Evolutionary conservation across 192 early-diverging fungal genomes (phyloP), one percentile per base, ranked within the genome.

Genomic region (Podila clonocystis): DNA sequence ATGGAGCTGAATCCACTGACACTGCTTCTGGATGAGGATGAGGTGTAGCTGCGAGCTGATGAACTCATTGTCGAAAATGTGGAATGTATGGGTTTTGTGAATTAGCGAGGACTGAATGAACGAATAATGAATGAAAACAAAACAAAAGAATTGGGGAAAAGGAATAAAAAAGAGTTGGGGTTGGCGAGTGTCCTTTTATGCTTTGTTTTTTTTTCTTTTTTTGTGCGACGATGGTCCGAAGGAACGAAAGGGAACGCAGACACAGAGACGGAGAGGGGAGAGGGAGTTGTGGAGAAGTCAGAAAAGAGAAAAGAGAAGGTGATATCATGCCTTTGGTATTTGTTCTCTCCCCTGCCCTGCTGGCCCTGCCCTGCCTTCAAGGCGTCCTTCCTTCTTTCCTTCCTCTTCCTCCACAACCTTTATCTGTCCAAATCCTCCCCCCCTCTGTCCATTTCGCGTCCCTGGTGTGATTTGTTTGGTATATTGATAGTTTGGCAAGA

Each of bases 11-110:
- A 50, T 20, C 60, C 52, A 24, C 68, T 78, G 65, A 80, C 36
- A 34, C 66, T 80, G 67, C 70, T 73, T 31, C 71, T 62, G 20
- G 70, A 61, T n/a, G 77, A 73, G 33, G 65, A 73, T 19, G 59
- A 61, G 33, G 38, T 61, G 59, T 68, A 80, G 62, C 77, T 80
- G 26, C 65, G 58, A 61, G 62, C 62, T 50, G 70, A 79, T 22
- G 76, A 72, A 4, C 70, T 59, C 52, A 55, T 55, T 20, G 20
- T 55, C 6, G 52, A 0, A 55, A 55, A 3, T n/a, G 52, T 9
- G 24, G n/a, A 55, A 52, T 52, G 50, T 17, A 20, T 7, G 50
- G 50, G n/a, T 7, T 52, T 24, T 24, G 52, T 55, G 22, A 26
- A 55, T 24, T n/a, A 36, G 34, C 9, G 49, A 67, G 17, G 12